Evolutionary conservation across 371 early-diverging fungal genomes (phyloP).

Genomic region (Mucor piriformis): DNA sequence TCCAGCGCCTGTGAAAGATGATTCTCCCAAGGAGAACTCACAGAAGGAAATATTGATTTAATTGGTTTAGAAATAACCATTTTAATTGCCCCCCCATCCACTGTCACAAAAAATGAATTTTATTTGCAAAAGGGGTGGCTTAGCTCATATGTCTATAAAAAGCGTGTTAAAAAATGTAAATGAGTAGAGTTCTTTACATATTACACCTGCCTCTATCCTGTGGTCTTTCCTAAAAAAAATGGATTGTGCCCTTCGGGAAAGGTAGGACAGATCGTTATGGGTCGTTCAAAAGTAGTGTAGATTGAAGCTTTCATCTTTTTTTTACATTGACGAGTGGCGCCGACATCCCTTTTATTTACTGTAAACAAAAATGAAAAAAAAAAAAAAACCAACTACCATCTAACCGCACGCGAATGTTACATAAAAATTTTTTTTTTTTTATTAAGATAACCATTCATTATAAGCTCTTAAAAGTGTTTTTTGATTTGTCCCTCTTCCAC

Average conservation of each 20-base stretch:
- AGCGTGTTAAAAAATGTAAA: constrained; percentile 1
- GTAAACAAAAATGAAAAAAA: constrained; percentile 13
- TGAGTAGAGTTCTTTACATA: constrained; percentile 11
- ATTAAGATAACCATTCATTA: constrained; percentile 40
- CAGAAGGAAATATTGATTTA: too few species aligned
- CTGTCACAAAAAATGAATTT: too few species aligned
- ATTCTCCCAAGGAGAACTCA: too few species aligned
- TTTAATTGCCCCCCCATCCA: neutral
- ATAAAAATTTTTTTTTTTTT: constrained; percentile 1
- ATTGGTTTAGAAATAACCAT: too few species aligned
- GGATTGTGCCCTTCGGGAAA: constrained; percentile 38
- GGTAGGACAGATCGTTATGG: constrained; percentile 25
- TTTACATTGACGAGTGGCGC: neutral
- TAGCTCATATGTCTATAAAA: constrained; percentile 8
- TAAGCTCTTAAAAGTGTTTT: constrained; percentile 68
- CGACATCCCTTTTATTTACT: neutral
- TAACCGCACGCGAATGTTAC: neutral
- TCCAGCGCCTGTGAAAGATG: too few species aligned
- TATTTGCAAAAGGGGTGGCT: constrained; percentile 7
- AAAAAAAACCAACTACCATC: neutral
- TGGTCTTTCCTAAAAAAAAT: constrained; percentile 28
- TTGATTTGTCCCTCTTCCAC: constrained; percentile 60
- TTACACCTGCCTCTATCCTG: constrained; percentile 35
- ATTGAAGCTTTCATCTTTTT: neutral
- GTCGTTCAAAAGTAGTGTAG: constrained; percentile 2